Percentiles rank a stretch among this genome's conserved stretches.
Evolutionary conservation across 306 rosid genomes (phyloP).

Genomic region (Pyrus bretschneideri): DNA sequence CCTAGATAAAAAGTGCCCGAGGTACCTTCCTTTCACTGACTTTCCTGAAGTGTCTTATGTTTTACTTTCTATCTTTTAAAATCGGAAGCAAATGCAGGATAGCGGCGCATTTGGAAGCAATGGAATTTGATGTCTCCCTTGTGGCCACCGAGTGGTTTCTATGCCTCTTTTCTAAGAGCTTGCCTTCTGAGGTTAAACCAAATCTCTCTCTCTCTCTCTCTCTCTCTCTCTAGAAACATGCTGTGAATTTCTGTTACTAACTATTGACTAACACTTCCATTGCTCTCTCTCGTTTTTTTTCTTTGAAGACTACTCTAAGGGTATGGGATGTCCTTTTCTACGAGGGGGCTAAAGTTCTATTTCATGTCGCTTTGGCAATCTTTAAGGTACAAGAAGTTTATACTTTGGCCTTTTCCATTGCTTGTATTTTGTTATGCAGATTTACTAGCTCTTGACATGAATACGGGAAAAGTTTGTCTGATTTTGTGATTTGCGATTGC

Average conservation of each 20-base stretch:
- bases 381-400: conserved; percentile 56
- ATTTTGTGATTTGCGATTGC: conserved; percentile 27
- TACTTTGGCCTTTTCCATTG: background rate
- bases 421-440: background rate
- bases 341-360: conserved; percentile 88
- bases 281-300: background rate
- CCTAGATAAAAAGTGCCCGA: conserved; percentile 74
- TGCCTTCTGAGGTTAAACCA: conserved; percentile 83
- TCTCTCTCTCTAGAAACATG: background rate
- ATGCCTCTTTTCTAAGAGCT: conserved; percentile 87
- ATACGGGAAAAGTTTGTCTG: conserved; percentile 1
- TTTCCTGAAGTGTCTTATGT: background rate
- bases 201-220: conserved; percentile 1
- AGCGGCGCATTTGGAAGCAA: conserved; percentile 70
- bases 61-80: conserved; percentile 21
- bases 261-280: conserved; percentile 22
- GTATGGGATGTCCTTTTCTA: conserved; percentile 98
- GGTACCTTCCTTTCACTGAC: conserved; percentile 37
- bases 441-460: background rate
- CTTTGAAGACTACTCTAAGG: conserved; percentile 67
- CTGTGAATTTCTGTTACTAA: conserved; percentile 14
- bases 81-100: conserved; percentile 56
- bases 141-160: conserved; percentile 99
- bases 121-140: conserved; percentile 94
- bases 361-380: conserved; percentile 89